Evolutionary conservation across 148 eudicot species (phyloP), one percentile per base, ranked within the genome.

Genomic region (Dysphania ambrosioides): DNA sequence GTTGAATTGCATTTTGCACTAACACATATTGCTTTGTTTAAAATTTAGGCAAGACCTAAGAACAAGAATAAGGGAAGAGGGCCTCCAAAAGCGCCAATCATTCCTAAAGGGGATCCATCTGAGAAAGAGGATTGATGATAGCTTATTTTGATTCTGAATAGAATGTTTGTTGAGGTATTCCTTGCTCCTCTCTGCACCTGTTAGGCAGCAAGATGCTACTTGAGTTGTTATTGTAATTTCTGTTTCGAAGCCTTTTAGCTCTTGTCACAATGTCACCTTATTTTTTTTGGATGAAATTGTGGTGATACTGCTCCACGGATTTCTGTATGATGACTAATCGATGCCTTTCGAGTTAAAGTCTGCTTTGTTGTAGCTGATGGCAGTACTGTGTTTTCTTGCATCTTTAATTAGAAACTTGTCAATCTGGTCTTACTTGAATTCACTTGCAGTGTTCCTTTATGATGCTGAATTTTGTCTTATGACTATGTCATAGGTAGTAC

Each of bases 51-150:
- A 30, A 83, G 92, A 83, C 92, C 89, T 61, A 74, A 79, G 74
- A 55, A 86, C 89, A 88, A 82, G 78, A 85, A 83, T 36, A 88
- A 77, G 78, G 89, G 89, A 29, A 81, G 92, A 81, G 89, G 89
- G 30, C 87, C 87, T 16, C 88, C 88, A 0, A 85, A 81, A 78
- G 72, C 81, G 31, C 83, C 85, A 51, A 68, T 77, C 36, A 77
- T 81, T 66, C 87, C 83, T 0, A 85, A 82, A 72, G 80, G 72
- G 61, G 92, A 88, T 36, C 79, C 83, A 26, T 87, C 68, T 51
- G 90, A 82, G 11, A 75, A 60, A 24, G 73, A 85, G 77, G 29
- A 71, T 78, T 30, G 70, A 63, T n/a, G 83, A 72, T 12, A 84
- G 70, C 30, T 64, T 57, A 34, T 61, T 42, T 71, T 74, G 41